phyloP scores from a whole-genome alignment of 192 early-diverging fungal species.

The Rhizophlyctis rosea region DNA sequence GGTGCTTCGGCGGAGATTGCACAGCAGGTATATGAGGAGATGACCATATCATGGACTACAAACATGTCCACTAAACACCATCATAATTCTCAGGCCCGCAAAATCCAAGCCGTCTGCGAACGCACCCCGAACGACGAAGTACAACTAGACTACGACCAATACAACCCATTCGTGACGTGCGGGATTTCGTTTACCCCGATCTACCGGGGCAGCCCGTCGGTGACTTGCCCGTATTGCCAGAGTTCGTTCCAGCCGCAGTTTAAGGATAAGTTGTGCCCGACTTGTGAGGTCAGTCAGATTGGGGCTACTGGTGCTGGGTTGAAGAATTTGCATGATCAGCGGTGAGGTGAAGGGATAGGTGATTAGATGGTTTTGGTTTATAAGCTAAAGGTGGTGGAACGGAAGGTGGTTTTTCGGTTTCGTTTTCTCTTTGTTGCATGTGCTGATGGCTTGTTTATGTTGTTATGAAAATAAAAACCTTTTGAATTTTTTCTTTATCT shows the following conservation, averaged over 20 bases:
- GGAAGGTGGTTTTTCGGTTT: too few species aligned
- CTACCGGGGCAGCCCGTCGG: conserved; percentile 76
- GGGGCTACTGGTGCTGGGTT: conserved; percentile 75
- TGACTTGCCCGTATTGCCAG: conserved; percentile 84
- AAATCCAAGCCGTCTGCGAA: conserved; percentile 66
- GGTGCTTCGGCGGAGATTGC: conserved; percentile 75
- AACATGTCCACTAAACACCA: too few species aligned
- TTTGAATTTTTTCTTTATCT: too few species aligned
- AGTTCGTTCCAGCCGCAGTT: conserved; percentile 84
- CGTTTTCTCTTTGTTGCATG: too few species aligned
- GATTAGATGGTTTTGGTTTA: too few species aligned
- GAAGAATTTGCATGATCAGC: conserved; percentile 6
- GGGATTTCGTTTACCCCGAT: conserved; percentile 84
- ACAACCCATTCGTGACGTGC: conserved; percentile 92
- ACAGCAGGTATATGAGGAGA: conserved; percentile 55
- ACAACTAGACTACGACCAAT: conserved; percentile 87
- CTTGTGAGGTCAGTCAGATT: conserved; percentile 84
- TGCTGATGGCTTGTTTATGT: too few species aligned
- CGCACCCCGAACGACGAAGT: conserved; percentile 78
- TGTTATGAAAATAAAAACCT: too few species aligned
- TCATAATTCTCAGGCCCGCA: conserved; percentile 57
- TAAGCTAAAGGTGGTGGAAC: too few species aligned
- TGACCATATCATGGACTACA: neutral
- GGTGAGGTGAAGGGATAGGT: too few species aligned
- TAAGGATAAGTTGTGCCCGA: conserved; percentile 71